phyloP scores from a whole-genome alignment of 1,284 basidiomycete species.

The Sanghuangporus baumii region DNA sequence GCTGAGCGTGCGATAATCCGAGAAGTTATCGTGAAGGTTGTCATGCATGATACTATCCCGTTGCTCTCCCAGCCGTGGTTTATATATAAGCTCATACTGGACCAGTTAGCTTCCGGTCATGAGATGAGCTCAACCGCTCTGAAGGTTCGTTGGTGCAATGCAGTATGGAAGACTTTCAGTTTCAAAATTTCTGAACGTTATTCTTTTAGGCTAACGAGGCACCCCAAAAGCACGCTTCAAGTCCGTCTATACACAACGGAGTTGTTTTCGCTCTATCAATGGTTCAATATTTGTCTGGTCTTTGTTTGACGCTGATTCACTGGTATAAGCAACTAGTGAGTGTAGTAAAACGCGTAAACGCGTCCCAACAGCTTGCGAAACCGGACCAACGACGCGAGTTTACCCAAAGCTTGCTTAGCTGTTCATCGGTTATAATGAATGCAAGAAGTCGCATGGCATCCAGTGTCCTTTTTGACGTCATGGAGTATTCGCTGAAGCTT shows the following conservation, averaged over 20 bases:
- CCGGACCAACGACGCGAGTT: constrained; percentile 6
- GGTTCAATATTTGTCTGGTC: constrained; percentile 64
- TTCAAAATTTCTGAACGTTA: constrained; percentile 12
- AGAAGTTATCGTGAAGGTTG: constrained; percentile 69
- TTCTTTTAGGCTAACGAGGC: constrained; percentile 23
- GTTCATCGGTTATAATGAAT: constrained; percentile 46
- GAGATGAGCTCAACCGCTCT: constrained; percentile 1
- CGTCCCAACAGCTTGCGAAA: constrained; percentile 29
- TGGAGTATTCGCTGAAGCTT: constrained; percentile 19
- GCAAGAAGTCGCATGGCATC: constrained; percentile 42
- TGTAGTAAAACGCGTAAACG: constrained; percentile 63
- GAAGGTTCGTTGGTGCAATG: not conserved
- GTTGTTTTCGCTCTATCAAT: constrained; percentile 65
- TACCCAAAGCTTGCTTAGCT: constrained; percentile 26
- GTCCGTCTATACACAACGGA: constrained; percentile 52
- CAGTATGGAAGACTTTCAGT: not conserved
- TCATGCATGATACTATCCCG: constrained; percentile 60
- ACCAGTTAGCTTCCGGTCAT: constrained; percentile 47
- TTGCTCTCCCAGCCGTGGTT: constrained; percentile 79
- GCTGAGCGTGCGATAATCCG: constrained; percentile 69
- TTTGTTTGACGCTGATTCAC: constrained; percentile 59
- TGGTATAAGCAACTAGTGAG: constrained; percentile 58
- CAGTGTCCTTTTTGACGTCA: constrained; percentile 32
- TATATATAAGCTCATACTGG: constrained; percentile 59
- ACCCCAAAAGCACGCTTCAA: constrained; percentile 19